These are phyloP conservation scores for Ramaria rubella DNA, from an alignment of 768 basidiomycete genomes.

Conservation along the genomic window DNA sequence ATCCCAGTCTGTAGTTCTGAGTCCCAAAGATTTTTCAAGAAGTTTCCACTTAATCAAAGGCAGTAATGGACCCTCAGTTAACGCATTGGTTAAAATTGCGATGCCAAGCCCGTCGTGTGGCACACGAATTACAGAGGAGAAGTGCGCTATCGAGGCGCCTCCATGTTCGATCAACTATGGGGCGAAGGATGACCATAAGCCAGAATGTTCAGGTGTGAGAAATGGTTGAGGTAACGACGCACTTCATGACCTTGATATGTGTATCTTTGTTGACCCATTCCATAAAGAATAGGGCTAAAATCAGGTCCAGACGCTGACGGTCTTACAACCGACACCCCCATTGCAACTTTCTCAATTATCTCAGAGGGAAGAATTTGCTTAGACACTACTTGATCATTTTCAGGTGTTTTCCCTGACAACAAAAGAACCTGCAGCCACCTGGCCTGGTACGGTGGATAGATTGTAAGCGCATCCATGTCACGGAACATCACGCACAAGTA, in stretches of 20 bases:
- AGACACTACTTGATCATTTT: slow-evolving; percentile 23
- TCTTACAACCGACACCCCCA: slow-evolving; percentile 23
- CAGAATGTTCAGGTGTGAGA: too few species aligned
- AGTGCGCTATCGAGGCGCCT: slow-evolving; percentile 32
- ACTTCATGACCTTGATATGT: slow-evolving; percentile 39
- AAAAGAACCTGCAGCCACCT: slow-evolving; percentile 35
- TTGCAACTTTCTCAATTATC: slow-evolving; percentile 26
- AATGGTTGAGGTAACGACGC: neutral
- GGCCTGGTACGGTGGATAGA: slow-evolving; percentile 23
- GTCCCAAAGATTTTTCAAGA: slow-evolving; percentile 18
- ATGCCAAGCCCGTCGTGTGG: slow-evolving; percentile 33
- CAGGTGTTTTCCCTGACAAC: slow-evolving; percentile 26
- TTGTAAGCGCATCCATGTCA: neutral
- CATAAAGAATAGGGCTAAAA: slow-evolving; percentile 32
- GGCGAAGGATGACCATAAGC: neutral
- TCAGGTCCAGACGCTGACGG: slow-evolving; percentile 3
- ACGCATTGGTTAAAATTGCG: slow-evolving; percentile 28
- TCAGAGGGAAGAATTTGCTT: slow-evolving; percentile 30
- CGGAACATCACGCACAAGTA: neutral
- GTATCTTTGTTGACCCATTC: slow-evolving; percentile 35
- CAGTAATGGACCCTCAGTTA: slow-evolving; percentile 14
- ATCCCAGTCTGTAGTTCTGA: slow-evolving; percentile 7
- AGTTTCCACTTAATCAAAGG: slow-evolving; percentile 15
- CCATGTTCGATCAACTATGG: slow-evolving; percentile 29
- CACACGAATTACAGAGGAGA: slow-evolving; percentile 27